These are phyloP conservation scores for Psilocybe cubensis DNA, from an alignment of 768 basidiomycete species.

Conservation along the genomic window DNA sequence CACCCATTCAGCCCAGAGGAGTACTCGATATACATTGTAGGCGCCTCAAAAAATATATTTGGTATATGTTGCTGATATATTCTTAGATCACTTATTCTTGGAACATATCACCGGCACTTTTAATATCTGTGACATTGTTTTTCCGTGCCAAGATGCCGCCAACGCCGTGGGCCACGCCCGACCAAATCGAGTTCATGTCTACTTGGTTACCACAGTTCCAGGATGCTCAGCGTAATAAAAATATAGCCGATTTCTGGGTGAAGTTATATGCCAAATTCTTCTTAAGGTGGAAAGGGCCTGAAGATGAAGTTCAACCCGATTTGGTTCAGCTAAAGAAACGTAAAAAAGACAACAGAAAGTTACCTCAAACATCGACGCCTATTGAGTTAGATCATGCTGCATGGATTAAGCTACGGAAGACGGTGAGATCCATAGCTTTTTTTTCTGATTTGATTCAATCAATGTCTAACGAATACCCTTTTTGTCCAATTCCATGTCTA, in stretches of 20 bases:
- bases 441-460: not conserved
- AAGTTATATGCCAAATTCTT: constrained; percentile 6
- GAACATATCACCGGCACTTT: not conserved
- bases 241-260: not conserved
- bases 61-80: not conserved
- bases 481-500: too few relatives aligned
- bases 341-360: not conserved
- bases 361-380: not conserved
- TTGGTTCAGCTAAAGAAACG: not conserved
- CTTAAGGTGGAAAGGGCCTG: constrained; percentile 1
- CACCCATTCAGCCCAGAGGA: too few relatives aligned
- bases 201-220: not conserved
- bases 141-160: not conserved
- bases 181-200: not conserved
- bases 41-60: too few relatives aligned
- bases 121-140: not conserved
- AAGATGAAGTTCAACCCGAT: not conserved
- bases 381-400: not conserved
- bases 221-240: not conserved
- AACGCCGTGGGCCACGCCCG: not conserved
- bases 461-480: too few relatives aligned
- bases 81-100: too few relatives aligned
- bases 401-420: not conserved
- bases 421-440: not conserved
- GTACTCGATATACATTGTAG: too few relatives aligned